Percentiles rank a stretch among this genome's conserved stretches.
Evolutionary conservation across 148 eudicot species (phyloP).

Genomic region (Chenopodium berlandieri): DNA sequence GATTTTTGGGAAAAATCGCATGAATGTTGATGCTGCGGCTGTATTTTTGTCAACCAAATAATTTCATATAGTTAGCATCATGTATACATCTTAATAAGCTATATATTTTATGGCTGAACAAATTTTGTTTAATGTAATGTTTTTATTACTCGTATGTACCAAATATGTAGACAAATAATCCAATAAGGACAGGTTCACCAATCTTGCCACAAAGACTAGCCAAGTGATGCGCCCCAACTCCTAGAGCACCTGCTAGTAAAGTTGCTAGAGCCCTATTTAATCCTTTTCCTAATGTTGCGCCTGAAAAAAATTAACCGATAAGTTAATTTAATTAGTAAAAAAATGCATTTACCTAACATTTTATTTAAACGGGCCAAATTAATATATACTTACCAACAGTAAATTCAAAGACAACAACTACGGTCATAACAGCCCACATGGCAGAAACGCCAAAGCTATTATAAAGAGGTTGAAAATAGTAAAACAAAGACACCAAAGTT

Average conservation of each 20-base stretch:
- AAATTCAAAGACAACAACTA: slow-evolving; percentile 58
- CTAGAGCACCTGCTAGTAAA: slow-evolving; percentile 62
- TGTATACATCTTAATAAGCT: no score
- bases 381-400: slow-evolving; percentile 43
- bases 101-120: not conserved
- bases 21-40: slow-evolving; percentile 56
- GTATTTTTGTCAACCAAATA: slow-evolving; percentile 19
- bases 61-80: not conserved
- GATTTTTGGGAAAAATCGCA: slow-evolving; percentile 54
- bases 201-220: slow-evolving; percentile 46
- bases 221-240: slow-evolving; percentile 62
- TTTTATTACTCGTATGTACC: slow-evolving; percentile 31
- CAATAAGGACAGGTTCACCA: slow-evolving; percentile 57
- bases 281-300: slow-evolving; percentile 72
- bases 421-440: slow-evolving; percentile 72
- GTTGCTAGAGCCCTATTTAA: slow-evolving; percentile 67
- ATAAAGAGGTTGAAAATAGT: slow-evolving; percentile 46
- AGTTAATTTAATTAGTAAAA: not conserved
- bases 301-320: slow-evolving; percentile 23
- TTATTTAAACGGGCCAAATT: no score
- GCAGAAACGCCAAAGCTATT: slow-evolving; percentile 53
- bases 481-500: slow-evolving; percentile 46
- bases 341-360: no score
- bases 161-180: slow-evolving; percentile 50
- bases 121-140: not conserved